These are phyloP conservation scores for Metschnikowia matae DNA, from an alignment of 805 yeast species.

Conservation along the genomic window DNA sequence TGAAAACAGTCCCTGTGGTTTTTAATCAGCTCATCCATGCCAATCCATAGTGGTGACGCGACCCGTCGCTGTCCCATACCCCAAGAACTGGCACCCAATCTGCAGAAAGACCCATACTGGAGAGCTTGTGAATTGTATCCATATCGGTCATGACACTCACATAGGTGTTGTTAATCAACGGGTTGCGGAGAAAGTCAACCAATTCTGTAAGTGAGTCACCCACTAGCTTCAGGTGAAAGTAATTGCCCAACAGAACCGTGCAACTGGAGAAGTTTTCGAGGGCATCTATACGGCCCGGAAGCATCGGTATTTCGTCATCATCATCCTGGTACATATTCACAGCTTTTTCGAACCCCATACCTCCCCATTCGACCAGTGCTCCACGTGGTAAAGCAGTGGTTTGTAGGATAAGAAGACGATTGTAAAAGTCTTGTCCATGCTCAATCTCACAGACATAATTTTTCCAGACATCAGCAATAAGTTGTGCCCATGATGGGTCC, in stretches of 20 bases:
- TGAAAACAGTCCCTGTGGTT: not conserved
- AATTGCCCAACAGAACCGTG: slow-evolving; percentile 6
- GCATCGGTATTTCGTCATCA: slow-evolving; percentile 15
- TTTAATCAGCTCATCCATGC: slow-evolving; percentile 9
- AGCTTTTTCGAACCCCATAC: slow-evolving; percentile 44
- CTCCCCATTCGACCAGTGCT: slow-evolving; percentile 76
- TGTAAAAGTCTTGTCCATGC: slow-evolving; percentile 16
- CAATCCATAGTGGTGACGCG: slow-evolving; percentile 7
- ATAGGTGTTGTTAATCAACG: slow-evolving; percentile 1
- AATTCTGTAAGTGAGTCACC: slow-evolving; percentile 9
- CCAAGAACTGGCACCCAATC: slow-evolving; percentile 17
- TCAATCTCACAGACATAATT: slow-evolving; percentile 28
- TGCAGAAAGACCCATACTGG: slow-evolving; percentile 13
- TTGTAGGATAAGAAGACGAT: slow-evolving; percentile 47
- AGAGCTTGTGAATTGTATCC: slow-evolving; percentile 9
- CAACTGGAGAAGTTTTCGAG: slow-evolving; percentile 1
- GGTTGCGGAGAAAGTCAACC: slow-evolving; percentile 10
- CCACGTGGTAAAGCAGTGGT: slow-evolving; percentile 58
- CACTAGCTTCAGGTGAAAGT: slow-evolving; percentile 1
- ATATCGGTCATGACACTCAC: slow-evolving; percentile 12
- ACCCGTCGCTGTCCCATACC: slow-evolving; percentile 14
- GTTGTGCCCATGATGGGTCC: slow-evolving; percentile 20
- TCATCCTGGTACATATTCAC: slow-evolving; percentile 37
- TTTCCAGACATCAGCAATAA: slow-evolving; percentile 43
- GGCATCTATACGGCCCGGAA: not conserved